These are phyloP conservation scores for Rhododendron simsii DNA, from an alignment of 148 eudicot species.

Conservation along the genomic window DNA sequence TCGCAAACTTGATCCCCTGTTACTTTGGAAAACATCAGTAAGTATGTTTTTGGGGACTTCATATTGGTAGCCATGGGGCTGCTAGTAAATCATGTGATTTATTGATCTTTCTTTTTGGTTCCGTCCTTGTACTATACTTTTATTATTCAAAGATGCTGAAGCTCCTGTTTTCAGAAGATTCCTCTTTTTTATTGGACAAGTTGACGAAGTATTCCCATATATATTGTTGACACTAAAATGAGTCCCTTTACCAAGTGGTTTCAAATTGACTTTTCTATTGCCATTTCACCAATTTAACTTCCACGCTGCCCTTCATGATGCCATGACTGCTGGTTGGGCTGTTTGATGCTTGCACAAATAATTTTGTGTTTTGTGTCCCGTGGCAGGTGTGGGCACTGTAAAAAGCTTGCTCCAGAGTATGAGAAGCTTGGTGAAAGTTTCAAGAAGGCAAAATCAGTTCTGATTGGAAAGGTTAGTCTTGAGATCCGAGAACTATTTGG, in stretches of 20 bases:
- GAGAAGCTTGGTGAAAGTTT: constrained; percentile 94
- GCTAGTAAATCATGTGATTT: not conserved
- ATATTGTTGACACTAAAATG: not conserved
- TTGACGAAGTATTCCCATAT: not conserved
- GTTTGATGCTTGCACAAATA: not conserved
- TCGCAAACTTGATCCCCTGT: not conserved
- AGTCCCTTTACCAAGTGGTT: not conserved
- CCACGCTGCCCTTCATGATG: not conserved
- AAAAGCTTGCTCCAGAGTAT: constrained; percentile 92
- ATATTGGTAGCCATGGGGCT: not conserved
- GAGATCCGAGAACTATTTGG: not conserved
- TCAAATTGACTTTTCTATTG: not conserved
- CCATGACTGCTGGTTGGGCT: not conserved
- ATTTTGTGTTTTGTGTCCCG: not conserved
- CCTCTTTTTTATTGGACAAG: not conserved
- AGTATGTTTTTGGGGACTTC: not conserved
- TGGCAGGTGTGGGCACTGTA: constrained; percentile 96
- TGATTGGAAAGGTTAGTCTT: constrained; percentile 88
- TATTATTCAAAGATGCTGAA: not conserved
- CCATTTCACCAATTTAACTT: not conserved
- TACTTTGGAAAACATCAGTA: not conserved
- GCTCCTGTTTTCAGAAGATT: not conserved
- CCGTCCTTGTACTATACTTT: not conserved
- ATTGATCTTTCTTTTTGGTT: not conserved
- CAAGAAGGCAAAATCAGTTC: constrained; percentile 83